Percentiles rank a stretch among this genome's conserved stretches.
These are phyloP conservation scores for Talaromyces sp. DNA, from an alignment of 2,329 filamentous ascomycete species.

Conservation along the genomic window DNA sequence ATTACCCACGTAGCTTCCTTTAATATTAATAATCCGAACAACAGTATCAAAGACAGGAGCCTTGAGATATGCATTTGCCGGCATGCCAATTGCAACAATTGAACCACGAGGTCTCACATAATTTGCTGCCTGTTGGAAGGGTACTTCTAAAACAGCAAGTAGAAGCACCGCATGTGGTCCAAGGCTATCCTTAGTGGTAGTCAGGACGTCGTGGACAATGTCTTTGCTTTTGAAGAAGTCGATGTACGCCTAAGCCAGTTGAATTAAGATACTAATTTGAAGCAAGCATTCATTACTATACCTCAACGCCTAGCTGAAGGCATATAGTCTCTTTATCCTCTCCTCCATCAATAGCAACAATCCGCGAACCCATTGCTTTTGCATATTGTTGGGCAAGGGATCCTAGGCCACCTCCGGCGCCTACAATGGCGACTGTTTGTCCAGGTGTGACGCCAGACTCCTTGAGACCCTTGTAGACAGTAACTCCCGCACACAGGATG, in stretches of 20 bases:
- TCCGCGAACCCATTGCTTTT: constrained; percentile 78
- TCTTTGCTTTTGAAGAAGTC: too few species aligned
- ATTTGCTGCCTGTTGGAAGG: constrained; percentile 84
- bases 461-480: constrained; percentile 88
- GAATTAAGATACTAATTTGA: too few species aligned
- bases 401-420: constrained; percentile 79
- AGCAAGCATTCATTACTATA: too few species aligned
- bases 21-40: constrained; percentile 80
- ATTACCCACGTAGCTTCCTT: constrained; percentile 88
- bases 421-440: too few species aligned
- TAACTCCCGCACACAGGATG: constrained; percentile 79
- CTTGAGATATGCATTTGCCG: constrained; percentile 68
- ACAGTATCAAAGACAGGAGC: constrained; percentile 84
- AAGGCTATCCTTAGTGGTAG: too few species aligned
- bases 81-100: constrained; percentile 82
- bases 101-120: constrained; percentile 78
- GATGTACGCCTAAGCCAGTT: too few species aligned
- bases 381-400: constrained; percentile 80
- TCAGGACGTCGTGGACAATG: too few species aligned
- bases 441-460: constrained; percentile 74
- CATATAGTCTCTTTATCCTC: constrained; percentile 72
- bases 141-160: constrained; percentile 77
- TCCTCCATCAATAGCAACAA: constrained; percentile 78
- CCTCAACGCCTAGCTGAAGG: constrained; percentile 62
- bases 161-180: constrained; percentile 82